A percentile compares a stretch with the other conserved stretches of the same genome.
Evolutionary conservation across 169 alveolate genomes (phyloP).

Genomic region (Cryptosporidium viatorum): DNA sequence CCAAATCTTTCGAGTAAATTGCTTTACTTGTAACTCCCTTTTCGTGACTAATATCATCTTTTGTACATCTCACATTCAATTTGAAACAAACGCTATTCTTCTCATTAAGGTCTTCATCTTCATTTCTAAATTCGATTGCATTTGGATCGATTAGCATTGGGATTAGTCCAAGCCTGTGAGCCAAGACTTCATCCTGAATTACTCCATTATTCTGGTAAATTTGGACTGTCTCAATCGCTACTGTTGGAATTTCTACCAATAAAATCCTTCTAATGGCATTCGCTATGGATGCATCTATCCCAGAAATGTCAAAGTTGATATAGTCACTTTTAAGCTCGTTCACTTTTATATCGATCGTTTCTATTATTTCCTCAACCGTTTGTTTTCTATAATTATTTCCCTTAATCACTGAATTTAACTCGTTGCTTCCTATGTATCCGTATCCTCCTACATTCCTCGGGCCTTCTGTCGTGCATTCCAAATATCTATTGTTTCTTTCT

Average conservation of each 20-base stretch:
- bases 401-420: conserved; percentile 8
- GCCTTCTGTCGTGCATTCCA: conserved; percentile 65
- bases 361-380: conserved; percentile 58
- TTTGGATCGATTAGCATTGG: conserved; percentile 96
- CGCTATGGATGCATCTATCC: conserved; percentile 93
- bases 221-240: conserved; percentile 95
- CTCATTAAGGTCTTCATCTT: conserved; percentile 83
- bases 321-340: conserved; percentile 56
- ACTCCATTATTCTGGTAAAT: conserved; percentile 89
- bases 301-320: conserved; percentile 83
- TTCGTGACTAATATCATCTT: conserved; percentile 37
- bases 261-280: conserved; percentile 95
- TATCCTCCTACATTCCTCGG: conserved; percentile 71
- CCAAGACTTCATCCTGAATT: conserved; percentile 97
- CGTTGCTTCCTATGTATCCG: conserved; percentile 65
- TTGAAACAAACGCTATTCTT: conserved; percentile 83
- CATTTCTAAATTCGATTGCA: conserved; percentile 85
- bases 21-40: conserved; percentile 77
- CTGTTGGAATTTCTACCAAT: conserved; percentile 96
- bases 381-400: conserved; percentile 9
- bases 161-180: conserved; percentile 97
- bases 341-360: conserved; percentile 64
- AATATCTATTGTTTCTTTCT: conserved; percentile 17
- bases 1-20: conserved; percentile 91
- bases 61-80: conserved; percentile 77